Percentiles rank a stretch among this genome's conserved stretches.
Evolutionary conservation across 1,284 basidiomycete species (phyloP).

Genomic region (Moesziomyces aphidis): DNA sequence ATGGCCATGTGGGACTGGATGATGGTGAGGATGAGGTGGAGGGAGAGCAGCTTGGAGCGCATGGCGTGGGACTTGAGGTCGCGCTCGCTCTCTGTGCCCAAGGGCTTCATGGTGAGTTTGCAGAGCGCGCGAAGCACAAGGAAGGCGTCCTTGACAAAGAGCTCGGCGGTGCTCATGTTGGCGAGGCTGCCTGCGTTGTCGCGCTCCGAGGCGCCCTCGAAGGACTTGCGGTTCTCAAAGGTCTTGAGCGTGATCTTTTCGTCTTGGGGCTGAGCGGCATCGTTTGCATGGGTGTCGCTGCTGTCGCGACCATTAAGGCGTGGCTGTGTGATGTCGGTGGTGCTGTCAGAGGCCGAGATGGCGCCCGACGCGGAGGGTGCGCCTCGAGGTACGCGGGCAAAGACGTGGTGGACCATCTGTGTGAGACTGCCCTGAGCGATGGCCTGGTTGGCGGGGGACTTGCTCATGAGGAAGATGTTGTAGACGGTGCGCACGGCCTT

Average conservation of each 20-base stretch:
- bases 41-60: constrained; percentile 66
- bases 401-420: constrained; percentile 67
- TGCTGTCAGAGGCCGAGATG: constrained; percentile 31
- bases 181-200: constrained; percentile 53
- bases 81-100: constrained; percentile 64
- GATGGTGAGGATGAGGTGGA: constrained; percentile 65
- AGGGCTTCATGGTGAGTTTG: constrained; percentile 67
- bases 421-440: constrained; percentile 66
- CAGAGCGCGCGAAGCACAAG: constrained; percentile 66
- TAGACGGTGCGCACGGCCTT: constrained; percentile 70
- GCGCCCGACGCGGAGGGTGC: constrained; percentile 5
- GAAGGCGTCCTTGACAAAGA: constrained; percentile 67
- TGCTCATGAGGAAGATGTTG: constrained; percentile 66
- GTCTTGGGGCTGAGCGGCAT: constrained; percentile 6
- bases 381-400: constrained; percentile 59
- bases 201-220: constrained; percentile 61
- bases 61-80: constrained; percentile 66
- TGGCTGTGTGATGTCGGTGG: constrained; percentile 19
- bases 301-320: constrained; percentile 7
- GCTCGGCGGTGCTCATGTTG: constrained; percentile 61
- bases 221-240: constrained; percentile 62
- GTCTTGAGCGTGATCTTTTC: constrained; percentile 62
- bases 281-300: neutral
- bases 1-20: constrained; percentile 62
- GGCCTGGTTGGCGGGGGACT: constrained; percentile 62